A percentile compares a stretch with the other conserved stretches of the same genome.
Evolutionary conservation across 2,329 filamentous ascomycete genomes (phyloP).

Genomic region (Talaromyces sp.): DNA sequence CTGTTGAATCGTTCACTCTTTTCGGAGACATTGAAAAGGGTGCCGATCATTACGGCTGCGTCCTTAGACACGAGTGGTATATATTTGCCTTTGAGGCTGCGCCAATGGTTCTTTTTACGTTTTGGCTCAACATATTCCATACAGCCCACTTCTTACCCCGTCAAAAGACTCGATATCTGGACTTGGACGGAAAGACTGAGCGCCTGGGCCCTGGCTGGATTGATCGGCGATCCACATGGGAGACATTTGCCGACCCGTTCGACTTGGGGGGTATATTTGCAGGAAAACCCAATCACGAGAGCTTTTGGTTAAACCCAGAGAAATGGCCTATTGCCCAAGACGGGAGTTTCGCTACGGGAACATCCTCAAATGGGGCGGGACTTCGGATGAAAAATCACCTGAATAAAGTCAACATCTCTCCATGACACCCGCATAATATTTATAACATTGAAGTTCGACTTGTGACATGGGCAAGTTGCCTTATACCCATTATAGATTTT

Average conservation of each 20-base stretch:
- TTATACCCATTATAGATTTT: background rate
- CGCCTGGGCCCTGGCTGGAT: slow-evolving; percentile 28
- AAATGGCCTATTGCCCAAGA: slow-evolving; percentile 22
- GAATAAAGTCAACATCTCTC: background rate
- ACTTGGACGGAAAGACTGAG: slow-evolving; percentile 22
- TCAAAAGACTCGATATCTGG: slow-evolving; percentile 23
- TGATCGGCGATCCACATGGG: slow-evolving; percentile 20
- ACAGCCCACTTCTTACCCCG: slow-evolving; percentile 28
- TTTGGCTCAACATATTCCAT: slow-evolving; percentile 32
- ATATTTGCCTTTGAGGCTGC: slow-evolving; percentile 32
- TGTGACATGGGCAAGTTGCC: too few species aligned
- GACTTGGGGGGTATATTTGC: slow-evolving; percentile 21
- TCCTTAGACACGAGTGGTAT: slow-evolving; percentile 31
- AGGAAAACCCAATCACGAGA: slow-evolving; percentile 21
- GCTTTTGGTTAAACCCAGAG: slow-evolving; percentile 22
- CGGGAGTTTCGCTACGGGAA: slow-evolving; percentile 22
- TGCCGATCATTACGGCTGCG: slow-evolving; percentile 18
- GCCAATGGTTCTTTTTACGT: slow-evolving; percentile 30
- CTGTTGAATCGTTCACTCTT: slow-evolving; percentile 26
- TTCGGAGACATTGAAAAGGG: slow-evolving; percentile 17
- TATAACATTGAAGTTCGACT: background rate
- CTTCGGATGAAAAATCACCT: background rate
- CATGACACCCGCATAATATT: background rate
- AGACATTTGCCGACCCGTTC: slow-evolving; percentile 25
- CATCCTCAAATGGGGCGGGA: slow-evolving; percentile 16